Evolutionary conservation across 2,329 filamentous ascomycete genomes (phyloP).

Genomic region (Ceratocystis destructans): DNA sequence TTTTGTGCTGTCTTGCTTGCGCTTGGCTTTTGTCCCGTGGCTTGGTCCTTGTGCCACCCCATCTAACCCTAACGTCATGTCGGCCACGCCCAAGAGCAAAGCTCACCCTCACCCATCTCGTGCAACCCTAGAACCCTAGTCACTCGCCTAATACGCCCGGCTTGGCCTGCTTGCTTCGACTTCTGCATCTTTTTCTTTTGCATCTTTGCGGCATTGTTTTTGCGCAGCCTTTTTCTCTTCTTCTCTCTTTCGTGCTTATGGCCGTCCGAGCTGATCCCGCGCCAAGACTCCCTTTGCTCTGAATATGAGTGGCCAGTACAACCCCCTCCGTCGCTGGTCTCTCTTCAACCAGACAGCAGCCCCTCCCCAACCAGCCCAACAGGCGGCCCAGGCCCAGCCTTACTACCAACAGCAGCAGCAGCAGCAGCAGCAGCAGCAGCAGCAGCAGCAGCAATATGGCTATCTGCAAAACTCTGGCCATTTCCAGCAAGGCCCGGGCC

Average conservation of each 20-base stretch:
- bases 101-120: background rate
- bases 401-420: background rate
- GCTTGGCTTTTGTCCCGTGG: background rate
- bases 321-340: slow-evolving; percentile 1
- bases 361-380: background rate
- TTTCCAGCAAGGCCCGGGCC: background rate
- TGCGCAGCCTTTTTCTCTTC: background rate
- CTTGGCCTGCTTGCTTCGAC: background rate
- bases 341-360: background rate
- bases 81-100: background rate
- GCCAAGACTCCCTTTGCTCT: background rate
- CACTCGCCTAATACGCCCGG: background rate
- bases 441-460: background rate
- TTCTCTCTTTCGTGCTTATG: background rate
- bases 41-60: background rate
- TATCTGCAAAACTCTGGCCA: background rate
- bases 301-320: background rate
- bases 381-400: background rate
- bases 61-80: background rate
- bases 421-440: background rate
- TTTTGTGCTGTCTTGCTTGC: too few species aligned
- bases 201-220: too few species aligned
- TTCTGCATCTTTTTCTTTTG: background rate
- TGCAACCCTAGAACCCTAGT: background rate
- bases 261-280: background rate